Base-by-base conservation (phyloP, 306 rosid species). In the Casuarina cunninghamiana region DNA sequence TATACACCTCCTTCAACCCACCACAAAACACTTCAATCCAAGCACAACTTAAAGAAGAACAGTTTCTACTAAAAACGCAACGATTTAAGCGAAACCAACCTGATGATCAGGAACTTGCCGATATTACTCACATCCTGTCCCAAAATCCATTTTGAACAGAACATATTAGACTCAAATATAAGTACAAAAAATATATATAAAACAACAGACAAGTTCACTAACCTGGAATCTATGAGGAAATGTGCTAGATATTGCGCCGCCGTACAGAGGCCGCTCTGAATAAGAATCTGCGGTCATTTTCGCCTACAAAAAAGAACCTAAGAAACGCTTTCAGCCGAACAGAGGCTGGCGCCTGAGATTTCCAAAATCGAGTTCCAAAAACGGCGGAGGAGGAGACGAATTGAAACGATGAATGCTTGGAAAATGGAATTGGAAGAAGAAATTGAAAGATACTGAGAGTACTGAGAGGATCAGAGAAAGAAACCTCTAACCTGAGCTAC, bases 41-140 rank as follows among this genome's bases (percentile, higher is more conserved):
- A 76, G 13, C 37, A 4, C 8, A 9, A 5, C 37, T 26, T 8
- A 39, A 53, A 6, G 10, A 58, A 9, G 43, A 32, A 65, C 66
- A 21, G 6, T 55, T 6, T 55, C 10, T 6, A 55, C 2, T 3
- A 55, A 55, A 26, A 45, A 17, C 17, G 35, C 3, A 44, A 80
- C 26, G 37, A 19, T 48, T 19, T 10, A 67, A 70, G 42, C 44
- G 45, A 2, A 55, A 38, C 83, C 58, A 74, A 90, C 98, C 95
- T 92, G 97, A 82, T 94, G 96, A 87, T 88, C 89, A 42, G 97
- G 97, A 35, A 94, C 98, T 82, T 92, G 78, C 39, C 98, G 89
- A 94, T 80, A 62, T 87, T 53, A 72, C 97, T 92, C 77, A 89
- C 87, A 76, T 94, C 98, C 98, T 94, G 72, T 65, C 62, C 45